Base-by-base conservation (phyloP, 2,329 filamentous ascomycete genomes). In the Penicillium capsulatum region DNA sequence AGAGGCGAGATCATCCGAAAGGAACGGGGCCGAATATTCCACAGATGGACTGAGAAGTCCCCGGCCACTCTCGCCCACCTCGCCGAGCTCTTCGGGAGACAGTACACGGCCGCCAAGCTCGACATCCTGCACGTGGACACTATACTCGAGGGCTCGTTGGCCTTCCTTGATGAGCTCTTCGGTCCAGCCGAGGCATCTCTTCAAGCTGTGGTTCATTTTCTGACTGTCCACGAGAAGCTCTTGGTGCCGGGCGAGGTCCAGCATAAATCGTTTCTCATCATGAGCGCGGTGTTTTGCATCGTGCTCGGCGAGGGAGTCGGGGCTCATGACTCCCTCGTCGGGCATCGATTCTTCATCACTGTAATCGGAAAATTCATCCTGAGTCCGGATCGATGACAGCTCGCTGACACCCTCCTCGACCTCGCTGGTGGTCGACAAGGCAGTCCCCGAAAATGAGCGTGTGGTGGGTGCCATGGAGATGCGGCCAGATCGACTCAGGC, bases 141-240 rank as follows among this genome's bases (percentile, higher is more conserved):
- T 75, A 60, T 95, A 95, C 33, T 84, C 83, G 2, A 98, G 75
- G 0, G 92, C 92, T 59, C 87, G 91, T 58, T 82, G 85, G 4
- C 85, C 92, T 53, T 96, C 89, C 34, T 79, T 83, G 61, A 98
- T 95, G 31, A 98, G 75, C 47, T 86, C 83, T 59, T 98, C 91
- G 0, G 90, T 94, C 78, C 87, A 91, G 50, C 82, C 81, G 22
- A 96, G 74, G 63, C 92, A 98, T 33, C 87, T 78, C 63, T 88
- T 94, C 31, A 98, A 76, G 61, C 86, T 94, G 62, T 94, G 86
- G 60, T 96, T 97, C 73, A 97, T 89, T 69, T 89, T 94, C 58
- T 96, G 89, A 51, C 85, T 92, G 61, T 95, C 90, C 27, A 89
- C 72, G 7, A 98, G 77, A 1, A 97, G 72, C 57, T 95, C 84